Percentiles rank a stretch among this genome's conserved stretches.
phyloP scores from a whole-genome alignment of 1,284 basidiomycete genomes.

The Puccinia triticina region DNA sequence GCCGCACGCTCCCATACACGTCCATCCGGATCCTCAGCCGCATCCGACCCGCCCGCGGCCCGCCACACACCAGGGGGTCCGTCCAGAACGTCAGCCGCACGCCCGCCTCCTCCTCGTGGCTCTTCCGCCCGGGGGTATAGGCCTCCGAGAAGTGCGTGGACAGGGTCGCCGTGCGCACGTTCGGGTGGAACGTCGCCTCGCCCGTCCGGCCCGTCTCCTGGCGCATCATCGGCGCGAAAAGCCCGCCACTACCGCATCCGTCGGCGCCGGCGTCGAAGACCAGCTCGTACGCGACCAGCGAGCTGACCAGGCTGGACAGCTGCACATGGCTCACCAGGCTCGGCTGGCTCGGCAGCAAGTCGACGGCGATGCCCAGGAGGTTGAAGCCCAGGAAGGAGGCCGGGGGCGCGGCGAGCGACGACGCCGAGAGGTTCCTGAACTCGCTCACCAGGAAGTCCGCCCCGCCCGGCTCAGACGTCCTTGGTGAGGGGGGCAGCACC shows the following conservation, averaged over 20 bases:
- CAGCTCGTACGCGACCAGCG: conserved; percentile 32
- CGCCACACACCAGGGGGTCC: conserved; percentile 54
- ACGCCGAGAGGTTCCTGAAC: conserved; percentile 8
- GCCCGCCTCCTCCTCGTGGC: conserved; percentile 2
- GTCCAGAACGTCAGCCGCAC: conserved; percentile 55
- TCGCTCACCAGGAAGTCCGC: conserved; percentile 32
- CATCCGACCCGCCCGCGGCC: conserved; percentile 59
- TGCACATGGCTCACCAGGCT: conserved; percentile 53
- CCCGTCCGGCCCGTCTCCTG: conserved; percentile 52
- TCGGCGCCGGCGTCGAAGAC: background rate
- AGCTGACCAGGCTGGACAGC: conserved; percentile 35
- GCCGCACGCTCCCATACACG: conserved; percentile 70
- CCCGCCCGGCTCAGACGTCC: background rate
- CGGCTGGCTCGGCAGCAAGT: background rate
- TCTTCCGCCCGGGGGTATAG: conserved; percentile 52
- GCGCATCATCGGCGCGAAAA: conserved; percentile 55
- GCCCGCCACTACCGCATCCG: conserved; percentile 17
- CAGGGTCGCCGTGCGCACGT: conserved; percentile 53
- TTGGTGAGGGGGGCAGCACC: background rate
- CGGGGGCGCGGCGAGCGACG: background rate
- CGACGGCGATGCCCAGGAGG: background rate
- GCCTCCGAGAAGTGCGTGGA: conserved; percentile 56
- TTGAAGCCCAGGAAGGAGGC: background rate
- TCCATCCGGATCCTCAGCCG: conserved; percentile 68
- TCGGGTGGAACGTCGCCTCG: conserved; percentile 56